Evolutionary conservation across 345 rosid genomes (phyloP), one percentile per base, ranked within the genome.

Genomic region (Psidium friedrichsthalianum): DNA sequence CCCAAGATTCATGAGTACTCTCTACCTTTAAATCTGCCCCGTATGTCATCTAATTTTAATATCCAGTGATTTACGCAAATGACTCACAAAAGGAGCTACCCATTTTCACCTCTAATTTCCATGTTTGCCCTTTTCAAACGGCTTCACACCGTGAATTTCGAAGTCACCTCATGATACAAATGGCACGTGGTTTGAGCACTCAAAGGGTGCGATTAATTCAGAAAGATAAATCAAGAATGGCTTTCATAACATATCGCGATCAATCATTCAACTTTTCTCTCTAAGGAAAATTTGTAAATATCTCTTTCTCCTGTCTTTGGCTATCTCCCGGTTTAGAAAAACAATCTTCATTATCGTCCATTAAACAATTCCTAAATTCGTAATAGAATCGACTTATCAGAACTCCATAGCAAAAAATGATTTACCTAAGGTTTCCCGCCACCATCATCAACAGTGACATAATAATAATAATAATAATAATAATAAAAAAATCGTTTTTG

Each of bases 231-330:
- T 36, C 2, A 1, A 16, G 0, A 11, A 36, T 1, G 3, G 1
- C 0, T 64, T 8, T 1, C 16, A 0, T 36, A 7, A 3, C 6
- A 32, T 3, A 0, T 16, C 36, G 5, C 2, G 29, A 29, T 64
- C 8, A 29, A 64, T 22, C 10, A 55, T 25, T 21, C 21, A 2
- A 1, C 57, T 55, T 21, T 10, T 55, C 24, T 55, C 57, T 7
- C 0, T 20, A 55, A 55, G 36, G 9, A 55, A 21, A 55, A 20
- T 21, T 7, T 0, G 53, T 5, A 51, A 12, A 11, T 15, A 52
- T 13, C 18, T 15, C 54, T 12, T 52, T 52, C 54, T 14, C 54
- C 0, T 13, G 16, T 49, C 12, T 36, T 3, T 10, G 11, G 11
- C 51, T 49, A 49, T 52, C 18, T 14, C 18, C 1, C 18, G 5